These are phyloP conservation scores for Tricholoma terreum DNA, from an alignment of 768 basidiomycete genomes.

Conservation along the genomic window DNA sequence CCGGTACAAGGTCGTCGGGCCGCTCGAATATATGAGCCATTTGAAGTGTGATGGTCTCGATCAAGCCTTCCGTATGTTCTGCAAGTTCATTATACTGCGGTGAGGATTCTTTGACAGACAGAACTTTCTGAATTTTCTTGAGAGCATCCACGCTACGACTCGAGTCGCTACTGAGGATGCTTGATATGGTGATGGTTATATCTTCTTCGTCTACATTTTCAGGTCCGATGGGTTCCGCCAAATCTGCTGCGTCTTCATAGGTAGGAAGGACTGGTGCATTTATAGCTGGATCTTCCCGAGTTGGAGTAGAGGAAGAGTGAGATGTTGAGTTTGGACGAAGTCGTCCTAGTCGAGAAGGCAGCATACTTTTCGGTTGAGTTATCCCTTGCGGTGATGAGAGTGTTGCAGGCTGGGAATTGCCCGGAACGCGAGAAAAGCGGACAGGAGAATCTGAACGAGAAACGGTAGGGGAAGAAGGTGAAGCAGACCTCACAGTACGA, in stretches of 20 bases:
- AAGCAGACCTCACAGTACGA: slow-evolving; percentile 34
- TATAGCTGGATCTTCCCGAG: slow-evolving; percentile 26
- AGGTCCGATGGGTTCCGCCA: not conserved
- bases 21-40: slow-evolving; percentile 91
- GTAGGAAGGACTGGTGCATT: slow-evolving; percentile 1
- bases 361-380: slow-evolving; percentile 59
- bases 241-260: not conserved
- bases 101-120: slow-evolving; percentile 67
- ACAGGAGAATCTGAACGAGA: slow-evolving; percentile 43
- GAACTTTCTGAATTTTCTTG: slow-evolving; percentile 87
- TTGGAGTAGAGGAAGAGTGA: slow-evolving; percentile 12
- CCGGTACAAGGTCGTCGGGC: slow-evolving; percentile 65
- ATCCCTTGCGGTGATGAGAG: slow-evolving; percentile 45
- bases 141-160: slow-evolving; percentile 86
- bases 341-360: slow-evolving; percentile 73
- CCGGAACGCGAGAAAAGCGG: slow-evolving; percentile 28
- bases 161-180: slow-evolving; percentile 85
- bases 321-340: slow-evolving; percentile 51
- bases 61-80: slow-evolving; percentile 76
- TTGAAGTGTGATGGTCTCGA: slow-evolving; percentile 87
- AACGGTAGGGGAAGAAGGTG: slow-evolving; percentile 36
- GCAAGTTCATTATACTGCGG: slow-evolving; percentile 75
- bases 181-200: slow-evolving; percentile 81
- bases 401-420: slow-evolving; percentile 19
- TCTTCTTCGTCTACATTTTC: slow-evolving; percentile 38